phyloP scores from a whole-genome alignment of 371 early-diverging fungal genomes.

The Syncephalis fuscata region DNA sequence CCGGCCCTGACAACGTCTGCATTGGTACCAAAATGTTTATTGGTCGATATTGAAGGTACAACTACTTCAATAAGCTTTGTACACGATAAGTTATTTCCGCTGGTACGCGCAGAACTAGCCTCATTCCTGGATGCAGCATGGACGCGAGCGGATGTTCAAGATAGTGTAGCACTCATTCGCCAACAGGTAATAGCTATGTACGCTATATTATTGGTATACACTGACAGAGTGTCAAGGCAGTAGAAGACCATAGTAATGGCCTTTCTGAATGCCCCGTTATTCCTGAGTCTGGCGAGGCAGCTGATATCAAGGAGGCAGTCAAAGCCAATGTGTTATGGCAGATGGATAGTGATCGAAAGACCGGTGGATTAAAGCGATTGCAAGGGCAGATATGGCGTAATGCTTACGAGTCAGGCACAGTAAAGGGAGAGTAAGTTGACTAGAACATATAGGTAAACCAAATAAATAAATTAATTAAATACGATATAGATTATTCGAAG shows the following conservation, averaged over 20 bases:
- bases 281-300: constrained; percentile 11
- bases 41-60: constrained; percentile 89
- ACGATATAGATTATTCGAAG: constrained; percentile 49
- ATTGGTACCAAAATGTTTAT: neutral
- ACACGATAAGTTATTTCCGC: constrained; percentile 79
- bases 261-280: neutral
- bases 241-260: neutral
- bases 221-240: neutral
- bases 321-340: constrained; percentile 58
- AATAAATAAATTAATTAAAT: neutral
- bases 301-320: constrained; percentile 36
- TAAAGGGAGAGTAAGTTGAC: constrained; percentile 52
- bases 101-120: constrained; percentile 35
- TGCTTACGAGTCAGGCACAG: constrained; percentile 62
- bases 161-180: constrained; percentile 40
- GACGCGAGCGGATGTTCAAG: constrained; percentile 33
- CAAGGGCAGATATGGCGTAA: constrained; percentile 91
- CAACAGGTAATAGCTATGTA: constrained; percentile 33
- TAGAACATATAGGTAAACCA: neutral
- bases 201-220: neutral
- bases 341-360: constrained; percentile 72
- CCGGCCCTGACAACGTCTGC: too few species aligned
- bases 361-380: constrained; percentile 73
- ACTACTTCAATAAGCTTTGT: constrained; percentile 94
- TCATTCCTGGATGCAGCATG: constrained; percentile 51